phyloP scores from a whole-genome alignment of 164 flowering plant species.

The Nymphaea colorata region DNA sequence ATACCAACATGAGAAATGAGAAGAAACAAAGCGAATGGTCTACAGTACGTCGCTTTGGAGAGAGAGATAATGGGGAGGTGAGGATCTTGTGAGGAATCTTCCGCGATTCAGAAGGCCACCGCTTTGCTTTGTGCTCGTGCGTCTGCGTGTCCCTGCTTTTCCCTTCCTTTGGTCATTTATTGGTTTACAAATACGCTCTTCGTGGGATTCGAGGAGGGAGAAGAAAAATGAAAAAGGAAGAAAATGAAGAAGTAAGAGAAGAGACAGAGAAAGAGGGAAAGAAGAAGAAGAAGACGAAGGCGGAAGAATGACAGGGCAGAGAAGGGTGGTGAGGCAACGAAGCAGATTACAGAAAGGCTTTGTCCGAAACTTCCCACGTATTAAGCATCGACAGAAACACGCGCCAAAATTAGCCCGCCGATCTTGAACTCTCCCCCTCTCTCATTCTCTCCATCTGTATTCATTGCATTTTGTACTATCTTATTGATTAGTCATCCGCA shows the following conservation, averaged over 20 bases:
- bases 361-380: neutral
- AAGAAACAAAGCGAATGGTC: neutral
- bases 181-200: too few species aligned
- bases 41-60: neutral
- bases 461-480: too few species aligned
- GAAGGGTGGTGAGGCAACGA: neutral
- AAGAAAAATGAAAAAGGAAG: neutral
- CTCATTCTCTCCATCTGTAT: too few species aligned
- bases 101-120: neutral
- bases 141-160: neutral
- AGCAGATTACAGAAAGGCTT: neutral
- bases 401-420: neutral
- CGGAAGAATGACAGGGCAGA: neutral
- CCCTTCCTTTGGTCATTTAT: neutral
- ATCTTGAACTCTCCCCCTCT: too few species aligned
- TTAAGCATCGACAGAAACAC: neutral
- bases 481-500: too few species aligned
- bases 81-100: neutral
- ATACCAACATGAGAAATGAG: too few species aligned
- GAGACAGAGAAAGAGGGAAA: neutral
- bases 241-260: neutral
- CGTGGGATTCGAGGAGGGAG: too few species aligned
- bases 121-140: neutral
- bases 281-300: neutral
- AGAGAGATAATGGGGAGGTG: neutral